Evolutionary conservation across 441 rosid genomes (phyloP).

Genomic region (Brassica hybrid): DNA sequence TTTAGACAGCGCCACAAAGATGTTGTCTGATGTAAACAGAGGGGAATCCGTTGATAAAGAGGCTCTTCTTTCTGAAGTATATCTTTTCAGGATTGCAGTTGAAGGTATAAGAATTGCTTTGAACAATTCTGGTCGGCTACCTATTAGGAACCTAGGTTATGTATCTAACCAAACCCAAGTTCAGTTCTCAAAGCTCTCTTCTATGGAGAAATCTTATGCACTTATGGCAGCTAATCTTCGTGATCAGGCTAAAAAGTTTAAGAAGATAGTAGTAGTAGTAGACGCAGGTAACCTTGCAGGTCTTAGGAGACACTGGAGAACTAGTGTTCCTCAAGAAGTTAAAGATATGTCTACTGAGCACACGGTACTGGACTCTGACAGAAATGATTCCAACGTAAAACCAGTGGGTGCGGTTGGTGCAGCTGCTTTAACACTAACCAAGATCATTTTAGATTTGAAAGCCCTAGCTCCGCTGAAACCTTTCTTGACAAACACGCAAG

Average conservation of each 20-base stretch:
- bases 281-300: neutral
- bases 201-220: slow-evolving; percentile 72
- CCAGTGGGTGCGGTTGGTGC: neutral
- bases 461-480: slow-evolving; percentile 63
- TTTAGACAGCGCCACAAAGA: slow-evolving; percentile 64
- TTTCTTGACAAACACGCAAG: slow-evolving; percentile 52
- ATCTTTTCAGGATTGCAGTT: too few species aligned
- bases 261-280: slow-evolving; percentile 20
- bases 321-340: slow-evolving; percentile 66
- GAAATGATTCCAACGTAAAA: slow-evolving; percentile 40
- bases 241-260: slow-evolving; percentile 49
- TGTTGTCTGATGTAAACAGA: slow-evolving; percentile 52
- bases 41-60: neutral
- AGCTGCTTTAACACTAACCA: slow-evolving; percentile 41
- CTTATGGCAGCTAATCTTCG: slow-evolving; percentile 79
- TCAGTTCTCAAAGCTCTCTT: slow-evolving; percentile 64
- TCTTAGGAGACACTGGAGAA: too few species aligned
- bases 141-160: neutral
- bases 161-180: neutral
- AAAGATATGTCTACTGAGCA: slow-evolving; percentile 58
- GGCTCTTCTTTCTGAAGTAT: neutral
- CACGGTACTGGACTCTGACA: slow-evolving; percentile 45
- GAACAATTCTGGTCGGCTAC: neutral
- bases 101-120: too few species aligned
- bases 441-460: slow-evolving; percentile 38